Evolutionary conservation across 805 yeast species (phyloP).

Genomic region (Wickerhamiella allomyrinae): DNA sequence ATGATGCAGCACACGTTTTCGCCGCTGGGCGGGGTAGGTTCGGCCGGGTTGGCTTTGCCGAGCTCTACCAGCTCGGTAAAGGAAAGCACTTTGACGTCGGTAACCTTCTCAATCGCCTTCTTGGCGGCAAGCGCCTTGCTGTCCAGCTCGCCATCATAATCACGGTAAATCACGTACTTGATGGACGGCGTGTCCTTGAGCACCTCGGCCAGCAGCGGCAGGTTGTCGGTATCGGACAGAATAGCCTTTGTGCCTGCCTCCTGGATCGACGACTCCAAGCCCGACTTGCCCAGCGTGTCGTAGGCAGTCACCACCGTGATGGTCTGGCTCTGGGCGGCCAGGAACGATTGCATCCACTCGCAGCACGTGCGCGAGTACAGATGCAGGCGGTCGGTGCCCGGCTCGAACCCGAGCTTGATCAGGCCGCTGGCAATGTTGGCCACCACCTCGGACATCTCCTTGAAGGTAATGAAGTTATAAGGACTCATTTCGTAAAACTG

Average conservation of each 20-base stretch:
- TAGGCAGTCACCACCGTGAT: conserved; percentile 91
- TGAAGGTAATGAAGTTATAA: conserved; percentile 52
- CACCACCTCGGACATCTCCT: conserved; percentile 37
- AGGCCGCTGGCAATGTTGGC: conserved; percentile 61
- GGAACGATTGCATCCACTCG: conserved; percentile 78
- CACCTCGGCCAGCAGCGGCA: conserved; percentile 56
- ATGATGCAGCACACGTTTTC: conserved; percentile 58
- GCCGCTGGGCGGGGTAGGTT: conserved; percentile 35
- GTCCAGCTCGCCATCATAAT: conserved; percentile 32
- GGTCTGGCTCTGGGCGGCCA: conserved; percentile 63
- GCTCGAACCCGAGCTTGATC: conserved; percentile 52
- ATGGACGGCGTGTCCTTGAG: conserved; percentile 43
- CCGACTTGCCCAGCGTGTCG: conserved; percentile 22
- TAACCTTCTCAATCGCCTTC: conserved; percentile 36
- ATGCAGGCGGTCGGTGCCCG: conserved; percentile 55
- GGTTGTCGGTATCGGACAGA: conserved; percentile 69
- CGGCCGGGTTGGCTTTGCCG: conserved; percentile 41
- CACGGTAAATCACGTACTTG: conserved; percentile 58
- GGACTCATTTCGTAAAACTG: conserved; percentile 62
- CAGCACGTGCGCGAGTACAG: conserved; percentile 79
- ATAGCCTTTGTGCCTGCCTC: conserved; percentile 70
- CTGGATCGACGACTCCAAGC: conserved; percentile 63
- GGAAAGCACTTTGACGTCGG: conserved; percentile 54
- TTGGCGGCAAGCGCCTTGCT: conserved; percentile 47
- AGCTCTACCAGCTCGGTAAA: conserved; percentile 48